Percentiles rank a stretch among this genome's conserved stretches.
Conservation (phyloP, 1,139 yeast genomes). For the Hansenula sp. region DNA sequence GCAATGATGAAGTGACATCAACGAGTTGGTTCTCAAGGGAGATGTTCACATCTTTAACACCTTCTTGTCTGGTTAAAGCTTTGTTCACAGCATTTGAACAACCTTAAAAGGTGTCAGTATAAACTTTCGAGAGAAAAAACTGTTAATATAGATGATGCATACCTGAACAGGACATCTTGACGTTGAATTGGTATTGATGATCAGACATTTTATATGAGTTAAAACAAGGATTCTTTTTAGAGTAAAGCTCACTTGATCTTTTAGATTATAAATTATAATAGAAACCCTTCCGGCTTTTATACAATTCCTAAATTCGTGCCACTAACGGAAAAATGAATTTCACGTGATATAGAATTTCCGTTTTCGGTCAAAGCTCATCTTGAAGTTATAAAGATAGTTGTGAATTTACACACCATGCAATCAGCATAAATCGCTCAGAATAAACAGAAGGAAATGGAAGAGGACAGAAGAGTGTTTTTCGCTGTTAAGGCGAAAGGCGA, state of each 20-base stretch:
- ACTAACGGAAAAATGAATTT: background rate
- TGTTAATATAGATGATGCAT: conserved; percentile 22
- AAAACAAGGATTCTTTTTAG: too few species aligned
- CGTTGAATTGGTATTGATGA: conserved; percentile 71
- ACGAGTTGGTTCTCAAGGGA: conserved; percentile 82
- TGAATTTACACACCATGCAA: too few species aligned
- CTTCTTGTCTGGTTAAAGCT: conserved; percentile 68
- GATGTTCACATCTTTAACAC: conserved; percentile 67
- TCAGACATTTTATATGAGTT: conserved; percentile 41
- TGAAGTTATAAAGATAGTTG: too few species aligned
- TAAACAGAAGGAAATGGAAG: background rate
- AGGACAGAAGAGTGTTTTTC: conserved; percentile 1
- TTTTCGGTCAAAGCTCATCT: too few species aligned
- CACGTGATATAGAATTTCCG: background rate
- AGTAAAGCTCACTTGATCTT: too few species aligned
- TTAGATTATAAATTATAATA: background rate
- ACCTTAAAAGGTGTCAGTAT: conserved; percentile 41
- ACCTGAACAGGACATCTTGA: conserved; percentile 75
- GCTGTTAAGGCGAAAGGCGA: background rate
- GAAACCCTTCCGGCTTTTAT: background rate
- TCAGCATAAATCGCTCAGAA: background rate
- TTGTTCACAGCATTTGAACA: conserved; percentile 87
- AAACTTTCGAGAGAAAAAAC: background rate
- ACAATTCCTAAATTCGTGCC: too few species aligned
- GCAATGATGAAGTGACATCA: conserved; percentile 62